These are phyloP conservation scores for Penicillium bovifimosum DNA, from an alignment of 495 filamentous ascomycete genomes.

Conservation along the genomic window DNA sequence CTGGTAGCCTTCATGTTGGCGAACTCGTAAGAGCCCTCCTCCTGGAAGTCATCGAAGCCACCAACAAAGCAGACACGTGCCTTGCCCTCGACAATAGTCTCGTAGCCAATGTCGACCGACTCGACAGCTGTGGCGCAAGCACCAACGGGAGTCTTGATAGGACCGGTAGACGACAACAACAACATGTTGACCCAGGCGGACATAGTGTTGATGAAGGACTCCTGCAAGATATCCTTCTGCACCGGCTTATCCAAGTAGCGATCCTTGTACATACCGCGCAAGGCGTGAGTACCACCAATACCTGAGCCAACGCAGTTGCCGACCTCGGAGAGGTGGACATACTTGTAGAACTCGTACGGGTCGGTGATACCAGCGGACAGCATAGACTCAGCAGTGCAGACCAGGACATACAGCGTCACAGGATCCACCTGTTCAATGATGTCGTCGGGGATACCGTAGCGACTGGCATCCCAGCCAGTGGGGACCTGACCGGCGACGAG, in stretches of 20 bases:
- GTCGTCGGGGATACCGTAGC: constrained; percentile 93
- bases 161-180: constrained; percentile 90
- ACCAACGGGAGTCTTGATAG: constrained; percentile 97
- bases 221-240: constrained; percentile 97
- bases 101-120: constrained; percentile 94
- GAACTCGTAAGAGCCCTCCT: constrained; percentile 98
- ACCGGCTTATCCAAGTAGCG: constrained; percentile 95
- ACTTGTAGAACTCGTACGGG: constrained; percentile 99
- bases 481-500: constrained; percentile 95
- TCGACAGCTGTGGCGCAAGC: constrained; percentile 97
- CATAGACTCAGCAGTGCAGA: constrained; percentile 86
- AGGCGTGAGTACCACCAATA: constrained; percentile 86
- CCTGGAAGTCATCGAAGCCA: constrained; percentile 98
- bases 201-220: constrained; percentile 99
- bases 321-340: constrained; percentile 95
- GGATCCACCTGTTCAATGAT: constrained; percentile 97
- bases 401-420: constrained; percentile 88
- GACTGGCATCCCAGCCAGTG: constrained; percentile 92
- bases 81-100: constrained; percentile 97
- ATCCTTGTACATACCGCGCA: constrained; percentile 98
- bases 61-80: constrained; percentile 95
- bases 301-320: constrained; percentile 98
- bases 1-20: constrained; percentile 99
- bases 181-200: constrained; percentile 99
- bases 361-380: constrained; percentile 95